Conservation (phyloP, 1,139 yeast genomes). For the Blastobotrys buckinghamii region DNA sequence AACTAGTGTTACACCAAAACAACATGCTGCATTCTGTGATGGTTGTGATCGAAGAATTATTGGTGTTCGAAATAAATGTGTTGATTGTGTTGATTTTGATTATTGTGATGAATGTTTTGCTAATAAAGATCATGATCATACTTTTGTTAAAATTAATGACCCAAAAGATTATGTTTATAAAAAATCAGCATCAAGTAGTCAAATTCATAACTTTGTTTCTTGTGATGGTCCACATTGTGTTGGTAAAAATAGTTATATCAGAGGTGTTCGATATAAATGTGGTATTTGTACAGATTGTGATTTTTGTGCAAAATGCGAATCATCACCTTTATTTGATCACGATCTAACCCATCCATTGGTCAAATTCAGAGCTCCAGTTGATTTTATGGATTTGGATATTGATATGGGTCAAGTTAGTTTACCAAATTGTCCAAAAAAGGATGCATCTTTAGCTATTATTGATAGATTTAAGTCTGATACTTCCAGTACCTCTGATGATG, state of each 20-base stretch:
- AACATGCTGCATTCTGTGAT: slow-evolving; percentile 21
- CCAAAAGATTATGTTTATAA: slow-evolving; percentile 9
- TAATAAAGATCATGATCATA: slow-evolving; percentile 16
- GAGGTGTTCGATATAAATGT: slow-evolving; percentile 47
- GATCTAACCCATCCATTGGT: slow-evolving; percentile 24
- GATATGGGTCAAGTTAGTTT: slow-evolving; percentile 1
- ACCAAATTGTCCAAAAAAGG: neutral
- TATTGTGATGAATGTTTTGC: slow-evolving; percentile 41
- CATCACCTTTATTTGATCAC: slow-evolving; percentile 22
- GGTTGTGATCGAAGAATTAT: slow-evolving; percentile 17
- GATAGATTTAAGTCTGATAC: too few species aligned
- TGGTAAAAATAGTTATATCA: slow-evolving; percentile 23
- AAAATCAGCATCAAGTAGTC: slow-evolving; percentile 5
- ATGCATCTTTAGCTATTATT: neutral
- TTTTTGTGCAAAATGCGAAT: slow-evolving; percentile 45
- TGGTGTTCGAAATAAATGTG: slow-evolving; percentile 42
- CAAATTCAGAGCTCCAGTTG: slow-evolving; percentile 15
- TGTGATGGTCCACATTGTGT: slow-evolving; percentile 42
- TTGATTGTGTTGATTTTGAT: slow-evolving; percentile 48
- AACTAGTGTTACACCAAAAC: neutral
- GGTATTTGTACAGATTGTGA: slow-evolving; percentile 46
- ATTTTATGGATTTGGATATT: neutral
- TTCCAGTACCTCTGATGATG: too few species aligned
- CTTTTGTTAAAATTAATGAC: slow-evolving; percentile 19
- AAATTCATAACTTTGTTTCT: slow-evolving; percentile 19